These are phyloP conservation scores for Microdochium nivale DNA, from an alignment of 2,329 filamentous ascomycete species.

Conservation along the genomic window DNA sequence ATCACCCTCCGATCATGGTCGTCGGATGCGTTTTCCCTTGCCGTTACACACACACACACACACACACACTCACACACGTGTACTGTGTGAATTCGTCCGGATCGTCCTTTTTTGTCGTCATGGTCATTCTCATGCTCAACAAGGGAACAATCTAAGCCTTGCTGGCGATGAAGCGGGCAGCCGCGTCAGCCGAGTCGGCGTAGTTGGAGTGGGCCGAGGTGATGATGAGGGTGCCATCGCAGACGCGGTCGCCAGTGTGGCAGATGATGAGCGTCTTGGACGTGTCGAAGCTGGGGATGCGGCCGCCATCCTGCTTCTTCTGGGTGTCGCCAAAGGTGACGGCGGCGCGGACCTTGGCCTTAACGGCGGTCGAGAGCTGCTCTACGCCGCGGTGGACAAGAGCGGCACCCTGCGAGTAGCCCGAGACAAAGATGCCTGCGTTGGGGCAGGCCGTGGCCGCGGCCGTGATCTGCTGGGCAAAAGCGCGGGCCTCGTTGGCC, in stretches of 20 bases:
- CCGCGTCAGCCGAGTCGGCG: background rate
- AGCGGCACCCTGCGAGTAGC: conserved; percentile 25
- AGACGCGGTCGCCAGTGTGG: conserved; percentile 28
- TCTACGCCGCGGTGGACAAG: conserved; percentile 28
- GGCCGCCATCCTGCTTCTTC: conserved; percentile 23
- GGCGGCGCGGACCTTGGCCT: conserved; percentile 21
- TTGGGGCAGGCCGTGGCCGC: conserved; percentile 16
- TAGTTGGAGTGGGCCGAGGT: conserved; percentile 18
- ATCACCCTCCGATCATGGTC: too few relatives aligned
- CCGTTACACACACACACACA: too few relatives aligned
- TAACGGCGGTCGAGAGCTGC: conserved; percentile 12
- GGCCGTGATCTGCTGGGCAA: conserved; percentile 15
- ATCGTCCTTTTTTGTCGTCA: too few relatives aligned
- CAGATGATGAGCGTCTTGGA: conserved; percentile 29
- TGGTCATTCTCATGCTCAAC: too few relatives aligned
- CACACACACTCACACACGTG: too few relatives aligned
- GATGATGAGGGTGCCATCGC: conserved; percentile 23
- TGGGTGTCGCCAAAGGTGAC: conserved; percentile 29
- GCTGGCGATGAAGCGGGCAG: background rate
- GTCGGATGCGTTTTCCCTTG: too few relatives aligned
- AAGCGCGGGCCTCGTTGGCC: conserved; percentile 15
- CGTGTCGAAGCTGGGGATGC: conserved; percentile 23
- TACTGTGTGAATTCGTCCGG: too few relatives aligned
- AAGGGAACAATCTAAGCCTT: background rate
- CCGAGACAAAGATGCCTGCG: conserved; percentile 21